phyloP scores from a whole-genome alignment of 1,284 basidiomycete species.

The Filobasidium uniguttulatum region DNA sequence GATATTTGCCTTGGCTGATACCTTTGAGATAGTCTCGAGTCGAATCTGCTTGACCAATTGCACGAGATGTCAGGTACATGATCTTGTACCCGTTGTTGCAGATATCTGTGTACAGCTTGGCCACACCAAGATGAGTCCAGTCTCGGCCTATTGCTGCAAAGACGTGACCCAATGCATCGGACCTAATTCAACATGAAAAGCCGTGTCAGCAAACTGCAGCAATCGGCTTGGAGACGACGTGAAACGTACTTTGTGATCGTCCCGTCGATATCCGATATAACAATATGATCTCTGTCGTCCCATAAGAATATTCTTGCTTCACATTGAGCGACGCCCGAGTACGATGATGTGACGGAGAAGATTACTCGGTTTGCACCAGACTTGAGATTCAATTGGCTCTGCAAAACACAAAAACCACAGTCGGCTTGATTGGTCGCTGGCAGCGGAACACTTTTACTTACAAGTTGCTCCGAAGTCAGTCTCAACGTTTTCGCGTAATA shows the following conservation, averaged over 20 bases:
- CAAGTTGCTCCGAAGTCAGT: conserved; percentile 67
- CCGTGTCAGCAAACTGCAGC: not conserved
- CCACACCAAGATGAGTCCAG: conserved; percentile 97
- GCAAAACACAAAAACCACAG: conserved; percentile 1
- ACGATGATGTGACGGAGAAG: conserved; percentile 73
- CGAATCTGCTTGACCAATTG: conserved; percentile 95
- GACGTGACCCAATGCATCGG: conserved; percentile 92
- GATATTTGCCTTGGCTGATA: conserved; percentile 89
- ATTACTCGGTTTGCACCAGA: conserved; percentile 84
- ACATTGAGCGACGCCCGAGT: conserved; percentile 72
- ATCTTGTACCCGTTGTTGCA: conserved; percentile 93
- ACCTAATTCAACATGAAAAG: conserved; percentile 44
- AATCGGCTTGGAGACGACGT: conserved; percentile 1
- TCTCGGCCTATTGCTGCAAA: conserved; percentile 99
- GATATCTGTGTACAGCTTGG: conserved; percentile 96
- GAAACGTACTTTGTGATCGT: conserved; percentile 84
- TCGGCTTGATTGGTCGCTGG: not conserved
- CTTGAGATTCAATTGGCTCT: conserved; percentile 78
- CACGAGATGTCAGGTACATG: conserved; percentile 93
- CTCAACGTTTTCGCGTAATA: conserved; percentile 85
- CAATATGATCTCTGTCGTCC: conserved; percentile 77
- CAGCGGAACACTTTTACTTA: conserved; percentile 28
- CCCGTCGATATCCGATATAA: conserved; percentile 97
- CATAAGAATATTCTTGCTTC: conserved; percentile 90
- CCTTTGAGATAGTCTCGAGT: conserved; percentile 90